Percentiles rank a stretch among this genome's conserved stretches.
Conservation (phyloP, 495 filamentous ascomycete genomes). For the Penicillium riverlandense region DNA sequence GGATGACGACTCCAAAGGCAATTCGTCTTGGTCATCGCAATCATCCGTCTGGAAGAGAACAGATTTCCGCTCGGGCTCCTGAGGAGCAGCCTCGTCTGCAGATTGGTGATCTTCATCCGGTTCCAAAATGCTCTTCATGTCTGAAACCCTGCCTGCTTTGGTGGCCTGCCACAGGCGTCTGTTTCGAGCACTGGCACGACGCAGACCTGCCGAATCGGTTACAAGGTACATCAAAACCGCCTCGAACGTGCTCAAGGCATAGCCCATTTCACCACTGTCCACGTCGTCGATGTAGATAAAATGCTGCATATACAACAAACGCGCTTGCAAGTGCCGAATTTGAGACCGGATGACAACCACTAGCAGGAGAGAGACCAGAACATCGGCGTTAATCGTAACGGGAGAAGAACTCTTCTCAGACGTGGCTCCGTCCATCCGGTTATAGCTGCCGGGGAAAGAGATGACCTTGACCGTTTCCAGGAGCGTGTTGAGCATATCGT, state of each 20-base stretch:
- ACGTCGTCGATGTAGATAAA: constrained; percentile 98
- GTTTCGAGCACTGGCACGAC: constrained; percentile 79
- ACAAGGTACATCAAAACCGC: constrained; percentile 88
- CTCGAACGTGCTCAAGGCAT: constrained; percentile 94
- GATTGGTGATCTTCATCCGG: constrained; percentile 47
- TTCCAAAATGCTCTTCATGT: constrained; percentile 74
- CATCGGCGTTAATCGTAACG: constrained; percentile 91
- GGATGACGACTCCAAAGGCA: constrained; percentile 13
- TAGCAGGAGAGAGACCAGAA: constrained; percentile 84
- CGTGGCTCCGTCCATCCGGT: constrained; percentile 21
- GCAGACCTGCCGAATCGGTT: constrained; percentile 71
- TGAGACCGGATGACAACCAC: constrained; percentile 91
- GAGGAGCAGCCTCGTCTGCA: constrained; percentile 28
- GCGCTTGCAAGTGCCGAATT: constrained; percentile 78
- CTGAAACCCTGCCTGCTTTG: constrained; percentile 62
- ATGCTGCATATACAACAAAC: constrained; percentile 85
- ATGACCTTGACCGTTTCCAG: constrained; percentile 81
- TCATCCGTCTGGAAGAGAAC: constrained; percentile 36
- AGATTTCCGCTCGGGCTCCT: constrained; percentile 29
- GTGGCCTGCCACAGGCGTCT: constrained; percentile 83
- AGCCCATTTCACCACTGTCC: constrained; percentile 93
- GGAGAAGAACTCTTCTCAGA: constrained; percentile 54
- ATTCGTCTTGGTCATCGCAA: constrained; percentile 29
- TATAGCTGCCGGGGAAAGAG: constrained; percentile 45
- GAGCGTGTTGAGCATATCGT: constrained; percentile 89